phyloP scores from a whole-genome alignment of 23 red algal species.

The Gracilariopsis chorda region DNA sequence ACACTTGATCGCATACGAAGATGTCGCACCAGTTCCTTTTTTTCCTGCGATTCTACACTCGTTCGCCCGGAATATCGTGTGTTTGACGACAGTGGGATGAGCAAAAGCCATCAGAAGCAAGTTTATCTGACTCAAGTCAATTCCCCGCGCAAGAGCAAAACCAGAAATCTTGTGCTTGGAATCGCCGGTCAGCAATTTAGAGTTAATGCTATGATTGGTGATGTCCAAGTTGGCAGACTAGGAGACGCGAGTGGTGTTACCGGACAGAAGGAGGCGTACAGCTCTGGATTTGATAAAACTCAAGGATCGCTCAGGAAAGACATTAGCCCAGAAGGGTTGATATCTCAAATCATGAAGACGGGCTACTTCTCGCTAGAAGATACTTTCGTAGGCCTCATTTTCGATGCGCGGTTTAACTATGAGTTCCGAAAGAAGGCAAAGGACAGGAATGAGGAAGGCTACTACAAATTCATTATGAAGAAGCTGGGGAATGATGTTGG shows the following conservation, averaged over 20 bases:
- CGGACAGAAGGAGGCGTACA: not conserved
- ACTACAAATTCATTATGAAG: not conserved
- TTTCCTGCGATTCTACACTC: not conserved
- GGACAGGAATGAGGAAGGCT: not conserved
- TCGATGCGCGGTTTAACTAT: not conserved
- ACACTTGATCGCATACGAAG: not conserved
- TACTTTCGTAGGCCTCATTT: not conserved
- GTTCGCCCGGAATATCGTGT: not conserved
- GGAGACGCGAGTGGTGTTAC: not conserved
- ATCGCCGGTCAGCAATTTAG: not conserved
- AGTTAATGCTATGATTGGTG: no score
- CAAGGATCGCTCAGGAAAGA: not conserved
- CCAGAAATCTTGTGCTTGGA: not conserved
- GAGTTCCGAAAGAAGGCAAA: not conserved
- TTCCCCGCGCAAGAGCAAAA: not conserved
- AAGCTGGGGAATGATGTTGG: not conserved
- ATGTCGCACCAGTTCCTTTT: not conserved
- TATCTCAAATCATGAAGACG: not conserved
- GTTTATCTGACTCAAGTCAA: not conserved
- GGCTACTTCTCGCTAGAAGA: not conserved
- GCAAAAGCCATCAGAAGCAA: not conserved
- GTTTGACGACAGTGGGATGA: not conserved
- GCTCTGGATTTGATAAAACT: not conserved
- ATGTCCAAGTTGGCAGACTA: not conserved
- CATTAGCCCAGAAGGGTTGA: not conserved